Percentiles rank a stretch among this genome's conserved stretches.
Evolutionary conservation across 257 asterid genomes (phyloP).

Genomic region (Cordia subcordata): DNA sequence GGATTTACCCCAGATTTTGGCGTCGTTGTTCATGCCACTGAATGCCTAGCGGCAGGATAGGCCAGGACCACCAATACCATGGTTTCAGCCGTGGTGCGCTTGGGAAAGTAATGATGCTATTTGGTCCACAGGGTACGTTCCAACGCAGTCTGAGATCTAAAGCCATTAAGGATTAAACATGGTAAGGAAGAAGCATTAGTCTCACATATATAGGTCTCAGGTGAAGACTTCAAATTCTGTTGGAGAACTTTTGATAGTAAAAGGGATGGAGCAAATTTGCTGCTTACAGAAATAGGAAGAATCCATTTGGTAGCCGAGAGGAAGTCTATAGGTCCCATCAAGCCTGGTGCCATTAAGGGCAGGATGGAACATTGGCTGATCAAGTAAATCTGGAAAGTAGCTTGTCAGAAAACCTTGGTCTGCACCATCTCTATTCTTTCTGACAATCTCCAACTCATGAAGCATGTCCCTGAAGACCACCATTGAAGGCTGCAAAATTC

Average conservation of each 20-base stretch:
- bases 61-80: slow-evolving; percentile 96
- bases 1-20: slow-evolving; percentile 58
- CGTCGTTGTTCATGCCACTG: slow-evolving; percentile 63
- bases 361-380: slow-evolving; percentile 57
- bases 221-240: too few relatives aligned
- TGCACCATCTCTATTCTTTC: slow-evolving; percentile 70
- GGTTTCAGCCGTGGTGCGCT: slow-evolving; percentile 81
- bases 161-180: slow-evolving; percentile 2
- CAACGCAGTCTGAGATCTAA: slow-evolving; percentile 67
- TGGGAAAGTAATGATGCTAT: slow-evolving; percentile 81
- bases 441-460: slow-evolving; percentile 44
- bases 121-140: slow-evolving; percentile 80
- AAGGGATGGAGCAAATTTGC: neutral
- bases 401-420: slow-evolving; percentile 73
- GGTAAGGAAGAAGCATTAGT: too few relatives aligned
- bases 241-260: too few relatives aligned
- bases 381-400: slow-evolving; percentile 59
- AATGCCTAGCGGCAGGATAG: slow-evolving; percentile 71
- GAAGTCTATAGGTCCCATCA: slow-evolving; percentile 58
- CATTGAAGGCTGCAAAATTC: slow-evolving; percentile 54
- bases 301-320: slow-evolving; percentile 84
- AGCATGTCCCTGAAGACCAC: slow-evolving; percentile 64
- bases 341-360: slow-evolving; percentile 55
- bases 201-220: too few relatives aligned
- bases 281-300: slow-evolving; percentile 79